Evolutionary conservation across 129 eudicot species (phyloP), one percentile per base, ranked within the genome.

Genomic region (Oenanthe sinensis): DNA sequence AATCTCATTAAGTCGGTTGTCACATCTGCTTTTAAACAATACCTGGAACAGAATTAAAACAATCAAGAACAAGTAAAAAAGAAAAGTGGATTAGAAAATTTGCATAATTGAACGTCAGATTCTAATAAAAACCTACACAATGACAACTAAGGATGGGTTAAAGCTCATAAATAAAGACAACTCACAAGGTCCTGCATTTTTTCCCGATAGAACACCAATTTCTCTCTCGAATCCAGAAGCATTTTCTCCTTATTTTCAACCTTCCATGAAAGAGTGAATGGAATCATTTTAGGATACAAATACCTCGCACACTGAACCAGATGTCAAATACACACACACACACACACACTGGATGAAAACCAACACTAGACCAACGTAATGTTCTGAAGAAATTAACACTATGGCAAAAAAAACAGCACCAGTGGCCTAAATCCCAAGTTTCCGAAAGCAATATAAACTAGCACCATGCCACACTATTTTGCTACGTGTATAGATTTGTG

Each of bases 101-200:
- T 42, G n/a, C 19, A 73, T 24, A 46, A 42, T 3, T 80, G 42
- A 75, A 62, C 42, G 16, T 30, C 33, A 76, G 17, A 3, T 15
- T 12, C 20, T 8, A 40, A 26, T 4, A 65, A 22, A 75, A 81
- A 65, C 8, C 16, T 46, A 26, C 52, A 68, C 6, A 74, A 47
- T 60, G 72, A 37, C 15, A 33, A 20, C 46, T 33, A 65, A 22
- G 19, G 50, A 48, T 37, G 42, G 39, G 26, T 2, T n/a, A 13
- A 52, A 65, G 48, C 42, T 46, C 43, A n/a, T 24, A 77, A 28
- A 43, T 26, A 20, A 81, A 77, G 54, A 79, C 47, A 82, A 76
- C 97, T 90, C 83, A 95, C 98, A 85, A 95, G 97, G 74, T 95
- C 98, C 82, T 95, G 98, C 98, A 95, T 95, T 82, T 91, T 91